Evolutionary conservation across 225 moss, liverwort and hornwort species (phyloP), one percentile per base, ranked within the genome.

Genomic region (Anthoceros angustus): DNA sequence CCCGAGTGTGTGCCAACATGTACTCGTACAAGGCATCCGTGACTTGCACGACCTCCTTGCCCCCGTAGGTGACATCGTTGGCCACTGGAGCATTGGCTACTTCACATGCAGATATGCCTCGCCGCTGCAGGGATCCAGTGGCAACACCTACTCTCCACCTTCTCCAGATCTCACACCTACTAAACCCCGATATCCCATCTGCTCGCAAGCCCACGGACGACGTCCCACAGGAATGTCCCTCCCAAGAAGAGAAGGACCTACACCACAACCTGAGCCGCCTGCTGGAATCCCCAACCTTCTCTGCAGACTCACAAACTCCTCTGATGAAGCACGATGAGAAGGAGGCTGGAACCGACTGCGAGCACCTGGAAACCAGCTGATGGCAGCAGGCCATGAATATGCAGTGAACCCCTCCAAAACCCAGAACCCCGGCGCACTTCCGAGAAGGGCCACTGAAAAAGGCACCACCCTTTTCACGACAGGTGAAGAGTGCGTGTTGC

Each of bases 1-100:
- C 84, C 15, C 84, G 84, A 0, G 84, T 85, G 43, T 85, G 84
- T 5, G 74, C 77, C 43, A 85, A 38, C 65, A 85, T 79, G 74
- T 85, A 85, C 24, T 71, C 63, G 70, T 85, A 85, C 4, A 85
- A 62, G 48, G 79, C 79, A 67, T 85, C 79, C 43, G 82, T 75
- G 25, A 85, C 18, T 21, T 69, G 70, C 11, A 60, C 39, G 65
- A 75, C 66, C 72, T 76, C 74, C 72, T 85, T 85, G 61, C 79
- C 77, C 21, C 40, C 65, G 14, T 70, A 64, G 5, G 63, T 68
- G 12, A 63, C 26, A 62, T 45, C 63, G 16, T 61, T 64, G 40
- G 72, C 49, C 38, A 71, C 63, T 55, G 55, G 55, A 15, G 55
- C 12, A 18, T 55, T 23, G 10, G 18, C 55, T 4, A 55, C 55